Evolutionary conservation across 495 filamentous ascomycete genomes (phyloP).

Genomic region (Penicillium cosmopolitanum): DNA sequence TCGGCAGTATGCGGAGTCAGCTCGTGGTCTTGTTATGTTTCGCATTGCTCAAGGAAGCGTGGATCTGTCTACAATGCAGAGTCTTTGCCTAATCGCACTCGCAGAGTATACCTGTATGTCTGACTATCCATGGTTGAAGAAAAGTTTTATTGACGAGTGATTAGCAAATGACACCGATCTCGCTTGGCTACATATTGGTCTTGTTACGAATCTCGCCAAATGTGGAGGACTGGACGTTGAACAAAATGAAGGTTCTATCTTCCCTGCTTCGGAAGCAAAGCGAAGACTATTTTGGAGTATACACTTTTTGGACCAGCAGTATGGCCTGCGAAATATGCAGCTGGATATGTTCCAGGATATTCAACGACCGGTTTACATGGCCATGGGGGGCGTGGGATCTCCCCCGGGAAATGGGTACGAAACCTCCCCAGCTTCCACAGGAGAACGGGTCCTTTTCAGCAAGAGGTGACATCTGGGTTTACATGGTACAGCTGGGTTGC

Average conservation of each 20-base stretch:
- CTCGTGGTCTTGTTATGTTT: conserved; percentile 41
- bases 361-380: conserved; percentile 31
- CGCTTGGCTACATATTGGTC: conserved; percentile 26
- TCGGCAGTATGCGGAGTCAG: conserved; percentile 40
- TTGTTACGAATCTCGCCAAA: conserved; percentile 34
- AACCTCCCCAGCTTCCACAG: conserved; percentile 30
- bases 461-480: conserved; percentile 46
- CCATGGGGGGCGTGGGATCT: conserved; percentile 19
- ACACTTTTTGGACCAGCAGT: conserved; percentile 45
- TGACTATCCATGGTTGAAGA: background rate
- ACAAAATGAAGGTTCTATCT: conserved; percentile 27
- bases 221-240: conserved; percentile 44
- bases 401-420: conserved; percentile 19
- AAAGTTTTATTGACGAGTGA: background rate
- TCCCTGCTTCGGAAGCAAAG: conserved; percentile 35
- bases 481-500: conserved; percentile 40
- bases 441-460: conserved; percentile 33
- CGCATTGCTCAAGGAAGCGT: conserved; percentile 46
- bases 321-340: conserved; percentile 40
- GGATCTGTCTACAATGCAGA: conserved; percentile 44
- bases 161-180: conserved; percentile 31
- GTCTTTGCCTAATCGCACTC: conserved; percentile 43
- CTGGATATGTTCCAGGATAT: conserved; percentile 38
- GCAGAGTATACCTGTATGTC: conserved; percentile 43
- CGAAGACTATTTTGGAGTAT: conserved; percentile 48